phyloP scores from a whole-genome alignment of 352 stramenopile species.

The Globisporangium yorkense region DNA sequence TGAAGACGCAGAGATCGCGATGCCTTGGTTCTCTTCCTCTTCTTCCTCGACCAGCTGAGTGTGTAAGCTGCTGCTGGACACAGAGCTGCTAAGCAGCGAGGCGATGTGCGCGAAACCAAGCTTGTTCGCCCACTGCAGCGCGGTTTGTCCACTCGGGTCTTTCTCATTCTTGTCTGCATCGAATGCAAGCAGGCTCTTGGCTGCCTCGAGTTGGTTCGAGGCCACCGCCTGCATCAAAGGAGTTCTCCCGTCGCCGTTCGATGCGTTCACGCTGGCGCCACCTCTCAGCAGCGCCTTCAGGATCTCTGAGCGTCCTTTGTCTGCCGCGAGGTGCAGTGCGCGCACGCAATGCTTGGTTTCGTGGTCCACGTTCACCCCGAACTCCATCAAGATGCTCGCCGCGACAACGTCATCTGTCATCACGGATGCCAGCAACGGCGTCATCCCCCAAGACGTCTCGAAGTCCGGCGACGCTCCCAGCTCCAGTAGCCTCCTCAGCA shows the following conservation, averaged over 20 bases:
- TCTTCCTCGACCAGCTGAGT: slow-evolving; percentile 35
- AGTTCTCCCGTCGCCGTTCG: slow-evolving; percentile 19
- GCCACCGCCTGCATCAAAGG: slow-evolving; percentile 47
- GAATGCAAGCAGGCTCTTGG: slow-evolving; percentile 36
- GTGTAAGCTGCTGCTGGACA: slow-evolving; percentile 18
- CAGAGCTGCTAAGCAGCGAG: slow-evolving; percentile 22
- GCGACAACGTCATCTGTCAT: slow-evolving; percentile 43
- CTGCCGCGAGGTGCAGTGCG: slow-evolving; percentile 34
- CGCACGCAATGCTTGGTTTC: slow-evolving; percentile 31
- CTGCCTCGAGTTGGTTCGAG: slow-evolving; percentile 28
- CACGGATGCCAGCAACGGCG: slow-evolving; percentile 39
- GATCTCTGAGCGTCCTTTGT: slow-evolving; percentile 38
- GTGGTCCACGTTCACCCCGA: slow-evolving; percentile 25
- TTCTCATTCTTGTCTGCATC: slow-evolving; percentile 20
- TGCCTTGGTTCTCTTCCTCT: slow-evolving; percentile 16
- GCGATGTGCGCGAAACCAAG: slow-evolving; percentile 22
- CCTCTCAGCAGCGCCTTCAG: slow-evolving; percentile 32
- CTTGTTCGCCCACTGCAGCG: slow-evolving; percentile 31
- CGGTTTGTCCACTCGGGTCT: slow-evolving; percentile 21
- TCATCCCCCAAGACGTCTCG: slow-evolving; percentile 40
- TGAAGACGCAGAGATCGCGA: slow-evolving; percentile 1
- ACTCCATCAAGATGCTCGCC: slow-evolving; percentile 41
- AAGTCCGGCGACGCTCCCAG: slow-evolving; percentile 35
- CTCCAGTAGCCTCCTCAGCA: slow-evolving; percentile 43
- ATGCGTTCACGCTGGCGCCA: slow-evolving; percentile 30